These are phyloP conservation scores for Trichoderma reesei DNA, from an alignment of 495 filamentous ascomycete species.

Conservation along the genomic window DNA sequence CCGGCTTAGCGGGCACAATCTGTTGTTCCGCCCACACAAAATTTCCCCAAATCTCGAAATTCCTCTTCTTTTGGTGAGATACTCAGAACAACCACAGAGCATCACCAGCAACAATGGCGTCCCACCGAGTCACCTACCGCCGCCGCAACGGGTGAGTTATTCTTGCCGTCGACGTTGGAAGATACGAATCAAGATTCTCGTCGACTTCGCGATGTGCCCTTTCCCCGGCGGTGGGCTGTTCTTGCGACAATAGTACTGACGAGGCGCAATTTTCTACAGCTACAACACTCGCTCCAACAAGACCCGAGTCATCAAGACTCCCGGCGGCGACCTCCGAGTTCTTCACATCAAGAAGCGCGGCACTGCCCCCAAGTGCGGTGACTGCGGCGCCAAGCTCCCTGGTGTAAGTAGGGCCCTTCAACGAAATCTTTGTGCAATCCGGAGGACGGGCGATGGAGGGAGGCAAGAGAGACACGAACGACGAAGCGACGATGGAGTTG, in stretches of 20 bases:
- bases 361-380: slow-evolving; percentile 94
- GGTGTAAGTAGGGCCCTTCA: slow-evolving; percentile 63
- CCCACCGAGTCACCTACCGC: slow-evolving; percentile 55
- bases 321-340: slow-evolving; percentile 85
- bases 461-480: neutral
- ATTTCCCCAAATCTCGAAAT: slow-evolving; percentile 21
- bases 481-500: neutral
- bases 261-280: slow-evolving; percentile 32
- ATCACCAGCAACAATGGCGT: slow-evolving; percentile 49
- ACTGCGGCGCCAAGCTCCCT: slow-evolving; percentile 90
- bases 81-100: slow-evolving; percentile 28
- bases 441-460: neutral
- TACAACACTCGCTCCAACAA: slow-evolving; percentile 98
- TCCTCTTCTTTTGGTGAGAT: slow-evolving; percentile 13
- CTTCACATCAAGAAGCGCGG: slow-evolving; percentile 99
- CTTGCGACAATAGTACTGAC: slow-evolving; percentile 15
- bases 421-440: slow-evolving; percentile 2
- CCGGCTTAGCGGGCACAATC: slow-evolving; percentile 4
- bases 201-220: neutral
- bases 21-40: slow-evolving; percentile 28
- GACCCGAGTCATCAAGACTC: slow-evolving; percentile 91
- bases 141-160: slow-evolving; percentile 84
- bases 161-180: slow-evolving; percentile 11
- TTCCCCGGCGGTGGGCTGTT: neutral
- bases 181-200: neutral